A percentile compares a stretch with the other conserved stretches of the same genome.
Conservation (phyloP, 805 yeast genomes). For the Saccharomycopsis fibuligera region DNA sequence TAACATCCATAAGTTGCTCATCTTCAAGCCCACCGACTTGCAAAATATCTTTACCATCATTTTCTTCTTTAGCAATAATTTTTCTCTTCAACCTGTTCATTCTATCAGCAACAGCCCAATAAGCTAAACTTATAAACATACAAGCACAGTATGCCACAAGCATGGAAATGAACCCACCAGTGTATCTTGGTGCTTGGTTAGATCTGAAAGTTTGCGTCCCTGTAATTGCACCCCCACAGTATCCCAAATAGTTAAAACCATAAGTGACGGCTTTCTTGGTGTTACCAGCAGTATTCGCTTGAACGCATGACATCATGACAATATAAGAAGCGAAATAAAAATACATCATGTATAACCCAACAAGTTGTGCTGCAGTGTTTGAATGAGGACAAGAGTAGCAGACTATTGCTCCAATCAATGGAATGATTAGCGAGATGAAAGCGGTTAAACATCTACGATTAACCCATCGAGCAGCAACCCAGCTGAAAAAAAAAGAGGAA, state of each 20-base stretch:
- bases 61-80: constrained; percentile 5
- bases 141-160: constrained; percentile 37
- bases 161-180: constrained; percentile 39
- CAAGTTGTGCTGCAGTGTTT: constrained; percentile 24
- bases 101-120: constrained; percentile 28
- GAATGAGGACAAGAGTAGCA: constrained; percentile 32
- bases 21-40: constrained; percentile 27
- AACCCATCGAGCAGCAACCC: constrained; percentile 22
- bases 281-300: constrained; percentile 59
- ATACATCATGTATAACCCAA: constrained; percentile 35
- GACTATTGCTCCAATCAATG: constrained; percentile 27
- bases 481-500: constrained; percentile 30
- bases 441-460: constrained; percentile 23
- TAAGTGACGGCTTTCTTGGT: constrained; percentile 54
- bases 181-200: constrained; percentile 36
- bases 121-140: constrained; percentile 31
- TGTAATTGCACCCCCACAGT: constrained; percentile 60
- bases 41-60: constrained; percentile 14
- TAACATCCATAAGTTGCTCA: constrained; percentile 33
- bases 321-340: constrained; percentile 33
- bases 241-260: constrained; percentile 52
- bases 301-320: constrained; percentile 31
- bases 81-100: constrained; percentile 31
- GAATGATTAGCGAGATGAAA: constrained; percentile 23
- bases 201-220: constrained; percentile 66